Base-by-base conservation (phyloP, 805 yeast genomes). In the Kazachstania martiniae region DNA sequence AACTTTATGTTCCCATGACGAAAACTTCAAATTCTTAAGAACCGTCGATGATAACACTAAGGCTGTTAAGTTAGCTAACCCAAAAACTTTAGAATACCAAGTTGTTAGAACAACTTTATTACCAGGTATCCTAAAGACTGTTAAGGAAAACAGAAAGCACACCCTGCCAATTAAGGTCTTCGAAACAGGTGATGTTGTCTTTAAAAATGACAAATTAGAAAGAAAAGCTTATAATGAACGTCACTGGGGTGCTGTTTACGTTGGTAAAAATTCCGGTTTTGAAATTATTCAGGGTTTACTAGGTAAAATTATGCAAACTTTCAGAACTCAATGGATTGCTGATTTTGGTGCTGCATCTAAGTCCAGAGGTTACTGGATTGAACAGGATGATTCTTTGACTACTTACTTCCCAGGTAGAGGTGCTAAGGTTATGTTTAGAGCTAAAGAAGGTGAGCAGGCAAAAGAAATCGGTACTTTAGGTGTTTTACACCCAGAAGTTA, bases 341-440 rank as follows among this genome's bases (percentile, higher is more conserved):
- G 68, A 71, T 40, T 59, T 52, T 27, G 66, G 65, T 32, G 50
- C 61, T 12, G 56, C 53, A 24, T 53, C 68, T 24, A 59, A 64
- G 25, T 70, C 64, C 39, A 82, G 91, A 64, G 95, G 95, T 33
- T 82, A 74, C 62, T 82, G 91, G 91, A 79, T 81, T 37, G 82
- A 76, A 58, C 77, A 79, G 55, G 83, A 77, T 50, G 61, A 59
- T 33, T 65, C 68, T 18, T 69, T 76, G 53, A 68, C 75, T 31
- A 80, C 87, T 38, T 89, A 70, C 63, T 91, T 91, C 81, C 94
- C 95, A 25, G 98, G 97, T 26, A 80, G 98, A 66, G 96, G 95
- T 40, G 98, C 98, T 32, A 77, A 73, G 51, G 70, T 91, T 41
- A 72, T 69, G 62, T 82, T 76, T 63, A 75, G 93, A 66, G 62